Evolutionary conservation across 257 asterid genomes (phyloP).

Genomic region (Gentiana dahurica): DNA sequence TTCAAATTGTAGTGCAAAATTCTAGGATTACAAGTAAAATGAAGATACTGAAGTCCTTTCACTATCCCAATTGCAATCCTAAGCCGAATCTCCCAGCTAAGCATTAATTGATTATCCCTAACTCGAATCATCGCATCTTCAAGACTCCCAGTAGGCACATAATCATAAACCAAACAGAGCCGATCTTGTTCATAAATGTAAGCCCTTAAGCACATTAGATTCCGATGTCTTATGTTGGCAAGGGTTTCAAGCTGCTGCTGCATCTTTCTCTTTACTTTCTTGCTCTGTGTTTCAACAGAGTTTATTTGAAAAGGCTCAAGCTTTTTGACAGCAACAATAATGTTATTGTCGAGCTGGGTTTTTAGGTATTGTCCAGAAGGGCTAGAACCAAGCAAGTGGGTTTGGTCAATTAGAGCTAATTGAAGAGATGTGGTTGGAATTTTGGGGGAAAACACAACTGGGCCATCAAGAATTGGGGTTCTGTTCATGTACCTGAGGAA

Average conservation of each 20-base stretch:
- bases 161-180: slow-evolving; percentile 57
- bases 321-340: slow-evolving; percentile 64
- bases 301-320: slow-evolving; percentile 36
- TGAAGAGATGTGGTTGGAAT: slow-evolving; percentile 52
- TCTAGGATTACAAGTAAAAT: slow-evolving; percentile 52
- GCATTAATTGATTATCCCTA: slow-evolving; percentile 55
- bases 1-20: slow-evolving; percentile 71
- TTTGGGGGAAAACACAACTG: slow-evolving; percentile 63
- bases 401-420: slow-evolving; percentile 53
- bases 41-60: slow-evolving; percentile 74
- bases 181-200: slow-evolving; percentile 50
- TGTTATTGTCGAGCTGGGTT: slow-evolving; percentile 78
- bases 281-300: slow-evolving; percentile 27
- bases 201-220: slow-evolving; percentile 88
- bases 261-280: slow-evolving; percentile 38
- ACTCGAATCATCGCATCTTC: slow-evolving; percentile 62
- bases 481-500: slow-evolving; percentile 55
- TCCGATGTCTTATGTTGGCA: slow-evolving; percentile 64
- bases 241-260: slow-evolving; percentile 56
- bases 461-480: slow-evolving; percentile 62
- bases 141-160: slow-evolving; percentile 62
- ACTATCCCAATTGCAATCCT: slow-evolving; percentile 74
- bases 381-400: slow-evolving; percentile 64
- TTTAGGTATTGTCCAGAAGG: slow-evolving; percentile 60
- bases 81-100: slow-evolving; percentile 73